These are phyloP conservation scores for Alternaria sp. DNA, from an alignment of 2,329 filamentous ascomycete species.

Conservation along the genomic window DNA sequence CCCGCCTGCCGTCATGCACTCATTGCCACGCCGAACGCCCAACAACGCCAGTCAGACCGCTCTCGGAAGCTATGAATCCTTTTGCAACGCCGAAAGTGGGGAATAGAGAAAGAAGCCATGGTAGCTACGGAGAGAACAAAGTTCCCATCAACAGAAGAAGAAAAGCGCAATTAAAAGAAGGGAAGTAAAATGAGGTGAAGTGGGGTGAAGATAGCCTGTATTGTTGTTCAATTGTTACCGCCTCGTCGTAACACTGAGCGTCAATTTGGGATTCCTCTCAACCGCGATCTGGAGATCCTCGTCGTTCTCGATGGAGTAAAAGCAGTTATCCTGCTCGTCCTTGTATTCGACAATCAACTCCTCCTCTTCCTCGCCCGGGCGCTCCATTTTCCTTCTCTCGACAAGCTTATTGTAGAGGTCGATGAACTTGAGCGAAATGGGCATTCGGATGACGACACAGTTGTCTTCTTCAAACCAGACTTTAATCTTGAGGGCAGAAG, in stretches of 20 bases:
- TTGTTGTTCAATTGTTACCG: conserved; percentile 13
- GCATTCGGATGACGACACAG: conserved; percentile 88
- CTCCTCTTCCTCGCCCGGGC: conserved; percentile 62
- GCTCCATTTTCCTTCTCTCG: conserved; percentile 78
- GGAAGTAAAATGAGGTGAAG: background rate
- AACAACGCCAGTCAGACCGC: conserved; percentile 14
- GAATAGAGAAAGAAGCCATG: conserved; percentile 10
- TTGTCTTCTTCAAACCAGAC: conserved; percentile 88
- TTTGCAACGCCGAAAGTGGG: conserved; percentile 26
- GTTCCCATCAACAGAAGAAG: conserved; percentile 8
- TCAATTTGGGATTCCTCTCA: conserved; percentile 84
- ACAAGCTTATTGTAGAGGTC: conserved; percentile 84
- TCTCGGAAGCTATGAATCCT: conserved; percentile 19
- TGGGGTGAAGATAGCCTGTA: background rate
- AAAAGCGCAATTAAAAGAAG: conserved; percentile 16
- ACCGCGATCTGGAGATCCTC: conserved; percentile 82
- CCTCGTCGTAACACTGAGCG: conserved; percentile 62
- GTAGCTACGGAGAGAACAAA: conserved; percentile 4
- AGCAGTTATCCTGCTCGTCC: conserved; percentile 80
- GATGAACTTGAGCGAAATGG: conserved; percentile 77
- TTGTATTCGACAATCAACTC: conserved; percentile 83
- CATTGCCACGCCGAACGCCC: conserved; percentile 7
- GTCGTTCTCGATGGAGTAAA: conserved; percentile 78
- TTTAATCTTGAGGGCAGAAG: conserved; percentile 79
- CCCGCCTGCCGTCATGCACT: conserved; percentile 9